A percentile compares a stretch with the other conserved stretches of the same genome.
These are phyloP conservation scores for Populus hybrid DNA, from an alignment of 441 rosid genomes.

Conservation along the genomic window DNA sequence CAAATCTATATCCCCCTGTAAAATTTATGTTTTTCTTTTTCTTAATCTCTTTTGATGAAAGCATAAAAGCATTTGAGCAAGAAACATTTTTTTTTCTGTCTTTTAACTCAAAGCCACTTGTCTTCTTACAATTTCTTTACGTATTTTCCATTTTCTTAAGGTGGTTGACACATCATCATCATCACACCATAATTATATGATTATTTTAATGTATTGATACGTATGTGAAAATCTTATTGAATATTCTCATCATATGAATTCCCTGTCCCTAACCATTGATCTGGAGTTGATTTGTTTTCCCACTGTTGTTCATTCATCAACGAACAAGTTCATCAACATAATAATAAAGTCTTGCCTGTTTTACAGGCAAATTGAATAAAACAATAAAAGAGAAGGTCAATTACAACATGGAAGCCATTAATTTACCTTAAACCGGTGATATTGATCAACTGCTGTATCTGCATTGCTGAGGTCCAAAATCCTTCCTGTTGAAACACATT, in stretches of 20 bases:
- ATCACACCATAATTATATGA: not conserved
- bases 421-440: slow-evolving; percentile 70
- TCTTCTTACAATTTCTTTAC: not conserved
- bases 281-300: not conserved
- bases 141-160: not conserved
- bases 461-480: slow-evolving; percentile 97
- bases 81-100: not conserved
- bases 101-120: not conserved
- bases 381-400: not conserved
- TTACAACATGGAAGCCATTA: not conserved
- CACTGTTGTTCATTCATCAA: not conserved
- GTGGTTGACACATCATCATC: slow-evolving; percentile 26
- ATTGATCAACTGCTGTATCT: slow-evolving; percentile 85
- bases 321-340: not conserved
- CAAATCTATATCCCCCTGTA: slow-evolving; percentile 70
- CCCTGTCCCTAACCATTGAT: not conserved
- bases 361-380: too few relatives aligned
- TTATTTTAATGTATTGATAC: not conserved
- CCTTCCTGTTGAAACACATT: slow-evolving; percentile 46
- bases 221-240: not conserved
- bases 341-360: too few relatives aligned
- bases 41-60: not conserved
- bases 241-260: slow-evolving; percentile 21
- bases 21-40: slow-evolving; percentile 6
- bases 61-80: not conserved